These are phyloP conservation scores for Picochlorum costavermella DNA, from an alignment of 139 green algal genomes.

Conservation along the genomic window DNA sequence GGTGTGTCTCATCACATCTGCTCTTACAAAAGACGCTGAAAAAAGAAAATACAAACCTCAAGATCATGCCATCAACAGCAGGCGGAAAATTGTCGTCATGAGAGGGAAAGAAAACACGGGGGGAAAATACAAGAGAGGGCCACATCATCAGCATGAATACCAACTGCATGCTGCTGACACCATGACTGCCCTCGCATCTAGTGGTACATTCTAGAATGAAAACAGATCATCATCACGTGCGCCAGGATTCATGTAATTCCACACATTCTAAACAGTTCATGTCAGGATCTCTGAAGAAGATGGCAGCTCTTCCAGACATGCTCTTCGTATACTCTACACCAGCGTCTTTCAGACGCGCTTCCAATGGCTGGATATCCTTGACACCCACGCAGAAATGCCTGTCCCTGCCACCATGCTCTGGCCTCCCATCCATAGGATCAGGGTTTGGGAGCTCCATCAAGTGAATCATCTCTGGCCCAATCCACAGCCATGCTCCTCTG, in stretches of 20 bases:
- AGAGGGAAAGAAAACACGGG: no score
- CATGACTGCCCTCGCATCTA: neutral
- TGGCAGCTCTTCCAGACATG: conserved; percentile 65
- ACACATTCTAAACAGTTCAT: conserved; percentile 61
- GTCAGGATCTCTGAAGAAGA: conserved; percentile 86
- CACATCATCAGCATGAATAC: neutral
- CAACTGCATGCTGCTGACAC: no score
- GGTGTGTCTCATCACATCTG: no score
- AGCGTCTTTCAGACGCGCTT: conserved; percentile 43
- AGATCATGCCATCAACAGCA: no score
- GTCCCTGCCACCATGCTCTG: conserved; percentile 73
- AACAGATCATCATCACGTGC: conserved; percentile 5
- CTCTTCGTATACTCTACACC: conserved; percentile 59
- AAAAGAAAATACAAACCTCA: no score
- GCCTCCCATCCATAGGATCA: conserved; percentile 47
- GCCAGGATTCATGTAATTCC: conserved; percentile 45
- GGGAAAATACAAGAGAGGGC: no score
- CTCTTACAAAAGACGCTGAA: no score
- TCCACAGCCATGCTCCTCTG: conserved; percentile 73
- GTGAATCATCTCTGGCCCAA: conserved; percentile 82
- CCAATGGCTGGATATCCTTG: conserved; percentile 46
- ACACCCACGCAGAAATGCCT: conserved; percentile 78
- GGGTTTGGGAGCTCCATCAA: conserved; percentile 91
- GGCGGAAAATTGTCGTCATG: no score
- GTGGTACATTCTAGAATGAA: neutral